These are phyloP conservation scores for Zygoascus sp. DNA, from an alignment of 1,139 yeast genomes.

Conservation along the genomic window DNA sequence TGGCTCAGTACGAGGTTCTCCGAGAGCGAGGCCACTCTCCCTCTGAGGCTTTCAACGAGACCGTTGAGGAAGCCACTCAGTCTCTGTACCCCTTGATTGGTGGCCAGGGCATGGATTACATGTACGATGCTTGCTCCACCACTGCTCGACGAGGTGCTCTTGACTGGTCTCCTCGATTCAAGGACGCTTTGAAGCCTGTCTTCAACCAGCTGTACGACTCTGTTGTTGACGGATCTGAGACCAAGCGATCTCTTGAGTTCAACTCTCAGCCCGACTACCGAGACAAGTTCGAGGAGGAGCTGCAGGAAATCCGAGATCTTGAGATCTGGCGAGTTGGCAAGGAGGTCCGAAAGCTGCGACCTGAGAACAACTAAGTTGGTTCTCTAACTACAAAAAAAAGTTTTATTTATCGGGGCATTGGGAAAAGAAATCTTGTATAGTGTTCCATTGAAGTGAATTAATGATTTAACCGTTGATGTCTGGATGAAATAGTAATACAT, in stretches of 20 bases:
- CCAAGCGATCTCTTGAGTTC: conserved; percentile 96
- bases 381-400: conserved; percentile 2
- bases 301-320: conserved; percentile 87
- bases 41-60: conserved; percentile 99
- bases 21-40: conserved; percentile 99
- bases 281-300: conserved; percentile 90
- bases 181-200: conserved; percentile 98
- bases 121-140: conserved; percentile 99
- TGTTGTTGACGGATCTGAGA: conserved; percentile 94
- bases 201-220: conserved; percentile 93
- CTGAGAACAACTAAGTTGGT: conserved; percentile 78
- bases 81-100: conserved; percentile 98
- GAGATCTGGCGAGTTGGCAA: conserved; percentile 99
- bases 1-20: conserved; percentile 98
- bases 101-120: conserved; percentile 99
- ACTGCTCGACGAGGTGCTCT: conserved; percentile 99
- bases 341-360: conserved; percentile 99
- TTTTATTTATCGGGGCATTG: conserved; percentile 17
- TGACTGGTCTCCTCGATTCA: conserved; percentile 99
- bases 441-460: conserved; percentile 19
- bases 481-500: conserved; percentile 9
- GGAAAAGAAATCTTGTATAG: conserved; percentile 20
- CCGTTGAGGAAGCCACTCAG: conserved; percentile 99
- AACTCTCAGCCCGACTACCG: conserved; percentile 98
- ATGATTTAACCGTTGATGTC: conserved; percentile 13